Conservation (phyloP, 129 eudicot genomes). For the Cynara cardunculus region DNA sequence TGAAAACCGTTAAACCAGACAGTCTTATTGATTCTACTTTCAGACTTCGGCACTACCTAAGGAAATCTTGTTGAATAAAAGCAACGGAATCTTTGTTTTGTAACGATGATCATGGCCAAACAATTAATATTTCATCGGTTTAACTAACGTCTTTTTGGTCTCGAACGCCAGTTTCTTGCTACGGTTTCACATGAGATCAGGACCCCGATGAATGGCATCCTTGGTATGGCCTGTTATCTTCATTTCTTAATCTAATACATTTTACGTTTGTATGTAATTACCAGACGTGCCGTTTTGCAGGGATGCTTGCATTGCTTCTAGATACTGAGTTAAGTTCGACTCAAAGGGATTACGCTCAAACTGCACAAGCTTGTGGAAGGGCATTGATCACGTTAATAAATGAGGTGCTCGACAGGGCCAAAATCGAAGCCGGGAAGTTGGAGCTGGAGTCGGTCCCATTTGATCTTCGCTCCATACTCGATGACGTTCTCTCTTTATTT, state of each 20-base stretch:
- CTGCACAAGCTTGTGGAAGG: slow-evolving; percentile 59
- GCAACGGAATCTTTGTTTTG: background rate
- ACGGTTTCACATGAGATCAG: slow-evolving; percentile 90
- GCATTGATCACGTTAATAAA: slow-evolving; percentile 72
- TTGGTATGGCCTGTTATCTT: slow-evolving; percentile 35
- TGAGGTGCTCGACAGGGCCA: slow-evolving; percentile 84
- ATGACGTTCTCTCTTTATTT: slow-evolving; percentile 78
- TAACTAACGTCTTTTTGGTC: background rate
- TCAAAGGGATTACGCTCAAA: slow-evolving; percentile 58
- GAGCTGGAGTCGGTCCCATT: slow-evolving; percentile 76
- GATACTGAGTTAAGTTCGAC: slow-evolving; percentile 61
- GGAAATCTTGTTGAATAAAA: too few species aligned
- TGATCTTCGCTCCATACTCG: slow-evolving; percentile 65
- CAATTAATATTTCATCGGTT: background rate
- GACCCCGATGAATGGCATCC: slow-evolving; percentile 93
- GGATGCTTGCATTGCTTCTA: slow-evolving; percentile 56
- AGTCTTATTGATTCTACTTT: too few species aligned
- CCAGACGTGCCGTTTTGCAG: slow-evolving; percentile 12
- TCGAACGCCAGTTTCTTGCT: slow-evolving; percentile 65
- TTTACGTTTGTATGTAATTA: background rate
- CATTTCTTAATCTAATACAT: background rate
- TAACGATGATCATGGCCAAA: too few species aligned
- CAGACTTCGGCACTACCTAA: too few species aligned
- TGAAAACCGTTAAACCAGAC: too few species aligned
- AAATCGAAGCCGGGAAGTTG: slow-evolving; percentile 85